Percentiles rank a stretch among this genome's conserved stretches.
These are phyloP conservation scores for California macrophylla DNA, from an alignment of 441 rosid genomes.

Conservation along the genomic window DNA sequence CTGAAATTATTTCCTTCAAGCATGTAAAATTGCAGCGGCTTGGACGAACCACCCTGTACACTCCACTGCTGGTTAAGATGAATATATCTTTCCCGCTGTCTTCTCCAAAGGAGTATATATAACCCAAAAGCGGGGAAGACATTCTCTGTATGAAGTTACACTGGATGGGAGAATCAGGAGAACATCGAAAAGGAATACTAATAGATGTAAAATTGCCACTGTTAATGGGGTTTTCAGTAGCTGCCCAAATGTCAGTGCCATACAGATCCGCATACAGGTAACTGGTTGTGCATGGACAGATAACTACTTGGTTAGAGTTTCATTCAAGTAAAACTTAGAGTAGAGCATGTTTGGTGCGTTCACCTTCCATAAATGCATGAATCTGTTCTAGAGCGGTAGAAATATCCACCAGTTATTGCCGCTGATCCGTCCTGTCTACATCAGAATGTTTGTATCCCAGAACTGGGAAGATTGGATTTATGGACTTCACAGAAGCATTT, in stretches of 20 bases:
- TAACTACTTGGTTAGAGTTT: background rate
- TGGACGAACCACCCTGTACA: conserved; percentile 18
- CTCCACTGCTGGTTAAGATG: conserved; percentile 17
- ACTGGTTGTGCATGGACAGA: background rate
- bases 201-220: conserved; percentile 18
- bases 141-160: conserved; percentile 1
- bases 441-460: conserved; percentile 21
- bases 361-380: conserved; percentile 24
- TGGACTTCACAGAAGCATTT: conserved; percentile 11
- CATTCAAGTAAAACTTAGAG: background rate
- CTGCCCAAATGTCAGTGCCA: conserved; percentile 18
- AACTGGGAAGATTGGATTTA: conserved; percentile 16
- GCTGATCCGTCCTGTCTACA: conserved; percentile 17
- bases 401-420: conserved; percentile 15
- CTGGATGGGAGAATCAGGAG: conserved; percentile 18
- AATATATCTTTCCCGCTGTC: conserved; percentile 20
- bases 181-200: conserved; percentile 12
- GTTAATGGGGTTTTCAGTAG: conserved; percentile 14
- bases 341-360: background rate
- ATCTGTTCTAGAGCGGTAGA: conserved; percentile 18
- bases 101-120: conserved; percentile 20
- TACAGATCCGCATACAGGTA: conserved; percentile 22
- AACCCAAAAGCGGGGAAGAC: conserved; percentile 11
- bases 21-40: conserved; percentile 17
- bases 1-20: conserved; percentile 5